Base-by-base conservation (phyloP, 306 rosid species). In the Leucaena leucocephala region DNA sequence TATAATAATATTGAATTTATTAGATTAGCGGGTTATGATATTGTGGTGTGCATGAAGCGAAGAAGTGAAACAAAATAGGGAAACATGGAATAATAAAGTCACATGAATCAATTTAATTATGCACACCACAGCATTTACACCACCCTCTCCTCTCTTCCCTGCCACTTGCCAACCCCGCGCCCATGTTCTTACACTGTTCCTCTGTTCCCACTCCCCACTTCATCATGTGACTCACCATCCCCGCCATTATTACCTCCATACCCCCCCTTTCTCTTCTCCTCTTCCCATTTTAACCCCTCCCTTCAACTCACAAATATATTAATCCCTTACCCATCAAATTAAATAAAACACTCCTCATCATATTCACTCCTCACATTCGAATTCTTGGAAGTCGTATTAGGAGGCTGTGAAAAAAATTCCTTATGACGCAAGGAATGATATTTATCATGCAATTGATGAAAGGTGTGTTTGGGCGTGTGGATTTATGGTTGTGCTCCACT, bases 241-340 rank as follows among this genome's bases (percentile, higher is more conserved):
- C 17, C 55, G n/a, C 74, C 36, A 45, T 69, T 21, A 69, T 69
- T 45, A 69, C 9, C 13, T 69, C 73, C 55, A 68, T 43, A 11
- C 72, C n/a, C 48, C 33, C 43, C 61, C 27, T 27, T 55, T 40
- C 44, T 8, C 3, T 1, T 43, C 13, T 43, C 7, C 59, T 50
- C 59, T 50, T 50, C 57, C 57, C 14, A 27, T 27, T 4, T 49
- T 14, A 3, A 14, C 21, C 13, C 44, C 27, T 27, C 27, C 21
- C 57, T 19, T 50, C 58, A 50, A 16, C 57, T 50, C 27, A 27
- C 27, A 27, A 27, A 0, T 27, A 27, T 27, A 27, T 27, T 27
- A 1, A 27, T 27, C 1, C 27, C 27, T 27, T 27, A 27, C 27
- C 27, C 27, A 27, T 27, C 54, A 2, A 49, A 49, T 49, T 49